phyloP scores from a whole-genome alignment of 2,329 filamentous ascomycete genomes.

The Leptographium lundbergii region DNA sequence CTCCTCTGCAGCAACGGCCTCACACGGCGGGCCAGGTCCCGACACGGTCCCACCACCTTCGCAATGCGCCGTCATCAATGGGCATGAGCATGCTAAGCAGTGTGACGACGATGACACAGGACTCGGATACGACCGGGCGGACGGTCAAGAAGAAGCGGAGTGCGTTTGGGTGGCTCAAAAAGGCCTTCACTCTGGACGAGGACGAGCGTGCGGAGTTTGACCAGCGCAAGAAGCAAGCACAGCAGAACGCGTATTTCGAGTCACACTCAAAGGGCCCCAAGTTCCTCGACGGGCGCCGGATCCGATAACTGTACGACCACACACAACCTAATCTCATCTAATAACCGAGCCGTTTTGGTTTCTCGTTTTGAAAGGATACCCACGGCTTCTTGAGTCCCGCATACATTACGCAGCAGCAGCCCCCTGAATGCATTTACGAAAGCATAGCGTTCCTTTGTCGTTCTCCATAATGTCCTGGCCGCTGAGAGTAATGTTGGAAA shows the following conservation, averaged over 20 bases:
- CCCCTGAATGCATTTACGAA: slow-evolving; percentile 5
- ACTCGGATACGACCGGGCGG: slow-evolving; percentile 21
- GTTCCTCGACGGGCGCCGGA: slow-evolving; percentile 43
- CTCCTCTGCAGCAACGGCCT: slow-evolving; percentile 46
- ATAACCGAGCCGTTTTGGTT: neutral
- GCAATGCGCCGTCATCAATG: slow-evolving; percentile 39
- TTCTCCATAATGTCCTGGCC: neutral
- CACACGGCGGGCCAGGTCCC: slow-evolving; percentile 35
- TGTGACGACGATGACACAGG: slow-evolving; percentile 33
- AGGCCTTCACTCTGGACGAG: slow-evolving; percentile 52
- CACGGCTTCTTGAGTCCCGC: neutral
- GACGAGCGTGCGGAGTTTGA: slow-evolving; percentile 50
- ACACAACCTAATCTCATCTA: neutral
- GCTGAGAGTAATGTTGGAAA: neutral
- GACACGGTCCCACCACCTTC: slow-evolving; percentile 25
- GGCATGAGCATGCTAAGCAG: slow-evolving; percentile 47
- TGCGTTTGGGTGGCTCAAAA: slow-evolving; percentile 56
- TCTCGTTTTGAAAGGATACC: slow-evolving; percentile 1
- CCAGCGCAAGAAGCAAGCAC: slow-evolving; percentile 34
- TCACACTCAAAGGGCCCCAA: slow-evolving; percentile 31
- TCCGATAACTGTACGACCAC: slow-evolving; percentile 14
- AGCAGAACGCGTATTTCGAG: slow-evolving; percentile 36
- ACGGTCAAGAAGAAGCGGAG: slow-evolving; percentile 53
- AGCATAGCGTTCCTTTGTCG: slow-evolving; percentile 10
- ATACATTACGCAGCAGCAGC: neutral